Evolutionary conservation across 176 grass and related monocot species (phyloP), one percentile per base, ranked within the genome.

Genomic region (Zoysia japonica): DNA sequence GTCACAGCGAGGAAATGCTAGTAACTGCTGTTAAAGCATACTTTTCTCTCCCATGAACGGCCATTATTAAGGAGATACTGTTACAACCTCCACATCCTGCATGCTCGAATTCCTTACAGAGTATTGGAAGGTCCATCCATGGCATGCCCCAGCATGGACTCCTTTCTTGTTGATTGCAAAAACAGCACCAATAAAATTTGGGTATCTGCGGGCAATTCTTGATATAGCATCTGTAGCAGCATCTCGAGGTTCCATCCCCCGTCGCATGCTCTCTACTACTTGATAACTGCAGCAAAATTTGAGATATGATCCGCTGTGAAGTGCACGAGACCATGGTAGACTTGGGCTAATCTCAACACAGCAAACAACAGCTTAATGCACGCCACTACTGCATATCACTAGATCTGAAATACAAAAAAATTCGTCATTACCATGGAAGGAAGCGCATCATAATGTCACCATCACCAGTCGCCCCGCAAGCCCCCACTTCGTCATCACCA

Each of bases 391-490:
- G 36, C 65, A 67, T 44, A 60, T 57, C 36, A 44, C 3, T 20
- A 63, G 45, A 53, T 44, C 28, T 63, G 14, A 5, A 28, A 28
- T 28, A 28, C 28, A 47, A 80, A 5, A 43, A 4, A 63, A 68
- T 68, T 67, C 59, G 57, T 44, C 42, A 70, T 75, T 98, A 98
- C 95, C 92, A 98, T 47, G 92, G 92, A 87, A 98, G 86, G 72
- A 98, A 94, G 67, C 88, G 95, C 92, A 98, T 98, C 95, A 98
- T 98, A 20, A 98, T 78, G 87, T 98, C 95, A 74, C 95, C 95
- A 84, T 98, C 92, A 73, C 95, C 95, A 49, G 89, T 90, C 74
- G 92, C 92, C 76, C 92, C 90, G 87, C 95, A 98, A 19, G 95
- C 92, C 67, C 92, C 95, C 46, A 91, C 84, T 78, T 94, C 95